phyloP scores from a whole-genome alignment of 108 stramenopile genomes.

The Cyclotella kingstonii region DNA sequence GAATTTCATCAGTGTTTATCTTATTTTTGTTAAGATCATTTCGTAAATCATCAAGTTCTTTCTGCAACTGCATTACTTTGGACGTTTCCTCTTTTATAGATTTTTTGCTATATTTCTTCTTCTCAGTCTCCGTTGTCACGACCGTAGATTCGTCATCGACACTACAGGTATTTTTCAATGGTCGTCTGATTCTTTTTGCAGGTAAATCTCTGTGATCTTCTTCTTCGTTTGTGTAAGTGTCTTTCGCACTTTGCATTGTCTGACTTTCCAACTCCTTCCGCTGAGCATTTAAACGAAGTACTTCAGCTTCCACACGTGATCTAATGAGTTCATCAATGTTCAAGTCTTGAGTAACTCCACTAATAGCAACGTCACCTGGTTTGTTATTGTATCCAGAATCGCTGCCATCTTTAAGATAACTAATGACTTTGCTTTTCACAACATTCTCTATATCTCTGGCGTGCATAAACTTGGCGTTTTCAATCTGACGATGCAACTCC shows the following conservation, averaged over 20 bases:
- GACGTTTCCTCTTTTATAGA: not conserved
- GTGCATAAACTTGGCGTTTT: constrained; percentile 10
- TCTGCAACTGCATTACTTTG: not conserved
- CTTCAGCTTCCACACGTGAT: constrained; percentile 14
- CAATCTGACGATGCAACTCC: constrained; percentile 25
- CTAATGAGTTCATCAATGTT: constrained; percentile 18
- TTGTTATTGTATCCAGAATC: not conserved
- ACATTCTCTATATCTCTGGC: constrained; percentile 22
- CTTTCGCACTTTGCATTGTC: constrained; percentile 4
- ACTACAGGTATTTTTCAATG: not conserved
- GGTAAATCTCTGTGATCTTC: not conserved
- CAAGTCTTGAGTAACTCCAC: not conserved
- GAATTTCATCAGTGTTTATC: not conserved
- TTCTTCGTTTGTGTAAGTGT: not conserved
- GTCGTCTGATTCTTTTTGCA: too few species aligned
- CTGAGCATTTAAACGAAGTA: constrained; percentile 13
- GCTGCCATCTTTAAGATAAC: constrained; percentile 4
- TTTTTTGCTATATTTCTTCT: not conserved
- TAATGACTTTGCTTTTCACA: constrained; percentile 14
- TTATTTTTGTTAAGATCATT: constrained; percentile 4
- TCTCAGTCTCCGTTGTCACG: constrained; percentile 2
- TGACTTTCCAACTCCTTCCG: not conserved
- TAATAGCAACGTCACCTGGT: not conserved
- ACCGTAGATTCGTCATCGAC: constrained; percentile 14
- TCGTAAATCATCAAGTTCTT: constrained; percentile 1